Evolutionary conservation across 169 alveolate genomes (phyloP), one percentile per base, ranked within the genome.

Genomic region (Eimeria sp.): DNA sequence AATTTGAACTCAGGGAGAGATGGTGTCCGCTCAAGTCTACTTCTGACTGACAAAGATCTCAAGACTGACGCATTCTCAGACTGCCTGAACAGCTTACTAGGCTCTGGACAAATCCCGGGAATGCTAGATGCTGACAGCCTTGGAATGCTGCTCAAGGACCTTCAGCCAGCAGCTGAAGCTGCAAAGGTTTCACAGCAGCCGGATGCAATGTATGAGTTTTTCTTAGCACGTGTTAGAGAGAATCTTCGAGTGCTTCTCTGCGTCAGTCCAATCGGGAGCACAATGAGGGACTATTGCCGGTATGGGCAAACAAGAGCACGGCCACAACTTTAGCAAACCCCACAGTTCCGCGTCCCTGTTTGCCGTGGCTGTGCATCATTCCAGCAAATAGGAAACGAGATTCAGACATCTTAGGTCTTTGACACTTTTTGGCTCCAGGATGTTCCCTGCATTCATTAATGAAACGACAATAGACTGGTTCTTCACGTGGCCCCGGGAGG

Each of bases 401-500:
- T 67, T 30, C 20, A 7, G 54, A 73, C 80, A 27, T 49, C 14
- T 3, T 70, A 30, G 49, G 11, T 10, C 80, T 27, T 70, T 14
- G 80, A 70, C 57, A 13, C 11, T 40, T 73, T 73, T 14, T 73
- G 83, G 16, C 30, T 30, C 40, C 89, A 95, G 96, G 86, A 96
- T 91, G 95, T 97, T 96, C 49, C 99, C 99, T 27, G 98, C 99
- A n/a, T 95, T 99, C 88, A 99, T 99, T 40, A 98, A 98, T 97
- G 98, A 99, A 97, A 98, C 99, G 61, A 98, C 99, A 7, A 98
- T 98, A 45, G 98, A 98, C 94, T 99, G 99, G 99, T 98, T 98
- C 95, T 98, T 99, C 97, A 98, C 99, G 57, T 99, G 99, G 99
- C 99, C 99, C 34, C 99, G 98, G 78, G 99, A 98, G 72, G 99